These are phyloP conservation scores for Blastocladiella britannica DNA, from an alignment of 192 early-diverging fungal genomes.

Conservation along the genomic window DNA sequence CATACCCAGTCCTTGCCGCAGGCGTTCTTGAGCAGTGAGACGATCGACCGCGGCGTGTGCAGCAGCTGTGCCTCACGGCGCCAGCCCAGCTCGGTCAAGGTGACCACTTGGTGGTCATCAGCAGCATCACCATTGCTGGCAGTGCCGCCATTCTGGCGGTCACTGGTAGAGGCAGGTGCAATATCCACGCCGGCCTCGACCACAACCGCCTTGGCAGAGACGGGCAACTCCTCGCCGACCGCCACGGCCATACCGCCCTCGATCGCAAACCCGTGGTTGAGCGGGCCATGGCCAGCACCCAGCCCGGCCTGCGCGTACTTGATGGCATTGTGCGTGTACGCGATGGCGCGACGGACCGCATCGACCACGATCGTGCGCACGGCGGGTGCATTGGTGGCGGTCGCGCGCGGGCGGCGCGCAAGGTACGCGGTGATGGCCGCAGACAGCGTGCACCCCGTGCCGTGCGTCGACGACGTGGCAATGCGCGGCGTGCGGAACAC, in stretches of 20 bases:
- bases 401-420: too few relatives aligned
- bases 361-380: conserved; percentile 21
- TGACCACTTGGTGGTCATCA: background rate
- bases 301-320: conserved; percentile 29
- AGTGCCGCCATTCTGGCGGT: too few relatives aligned
- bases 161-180: too few relatives aligned
- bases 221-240: background rate
- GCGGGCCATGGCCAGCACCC: conserved; percentile 47
- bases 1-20: conserved; percentile 27
- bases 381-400: too few relatives aligned
- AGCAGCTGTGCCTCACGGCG: background rate
- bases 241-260: background rate
- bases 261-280: conserved; percentile 30
- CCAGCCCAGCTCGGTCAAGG: background rate
- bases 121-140: too few relatives aligned
- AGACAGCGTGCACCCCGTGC: conserved; percentile 70
- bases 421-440: conserved; percentile 56
- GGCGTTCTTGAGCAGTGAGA: conserved; percentile 9
- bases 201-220: background rate
- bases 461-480: conserved; percentile 54
- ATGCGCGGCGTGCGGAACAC: conserved; percentile 33
- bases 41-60: conserved; percentile 7
- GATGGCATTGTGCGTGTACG: conserved; percentile 46
- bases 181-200: too few relatives aligned
- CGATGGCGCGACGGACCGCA: conserved; percentile 30